These are phyloP conservation scores for Macrocybe gigantea DNA, from an alignment of 768 basidiomycete species.

Conservation along the genomic window DNA sequence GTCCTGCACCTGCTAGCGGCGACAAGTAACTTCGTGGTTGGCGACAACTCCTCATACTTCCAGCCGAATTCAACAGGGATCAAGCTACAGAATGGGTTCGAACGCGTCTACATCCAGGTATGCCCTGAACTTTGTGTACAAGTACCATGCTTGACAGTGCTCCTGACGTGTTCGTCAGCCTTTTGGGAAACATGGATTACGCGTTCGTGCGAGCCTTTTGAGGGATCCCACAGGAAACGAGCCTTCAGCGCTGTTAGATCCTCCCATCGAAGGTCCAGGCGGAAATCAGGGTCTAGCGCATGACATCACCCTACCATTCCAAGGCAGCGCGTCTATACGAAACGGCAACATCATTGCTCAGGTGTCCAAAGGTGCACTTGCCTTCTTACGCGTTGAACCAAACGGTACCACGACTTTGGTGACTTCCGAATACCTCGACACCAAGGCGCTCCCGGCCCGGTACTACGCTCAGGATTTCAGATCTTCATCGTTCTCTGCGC, in stretches of 20 bases:
- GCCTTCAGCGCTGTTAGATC: conserved; percentile 27
- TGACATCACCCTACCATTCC: conserved; percentile 21
- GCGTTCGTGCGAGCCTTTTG: conserved; percentile 27
- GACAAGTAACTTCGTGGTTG: too few species aligned
- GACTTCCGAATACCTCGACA: conserved; percentile 23
- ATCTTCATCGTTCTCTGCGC: conserved; percentile 22
- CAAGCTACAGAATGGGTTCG: conserved; percentile 28
- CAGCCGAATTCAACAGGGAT: conserved; percentile 25
- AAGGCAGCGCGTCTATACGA: conserved; percentile 21
- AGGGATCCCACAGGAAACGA: conserved; percentile 28
- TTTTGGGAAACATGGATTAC: conserved; percentile 28
- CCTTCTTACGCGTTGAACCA: conserved; percentile 23
- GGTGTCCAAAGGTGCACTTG: conserved; percentile 17
- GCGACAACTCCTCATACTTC: conserved; percentile 9
- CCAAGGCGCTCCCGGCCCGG: conserved; percentile 22
- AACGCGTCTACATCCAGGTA: conserved; percentile 28
- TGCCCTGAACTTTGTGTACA: background rate
- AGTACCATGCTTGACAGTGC: background rate
- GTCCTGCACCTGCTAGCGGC: too few species aligned
- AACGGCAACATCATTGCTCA: conserved; percentile 25
- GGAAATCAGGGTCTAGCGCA: conserved; percentile 23
- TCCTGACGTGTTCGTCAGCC: conserved; percentile 15
- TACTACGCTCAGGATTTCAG: conserved; percentile 27
- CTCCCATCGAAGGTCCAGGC: conserved; percentile 28
- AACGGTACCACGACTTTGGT: conserved; percentile 22